Base-by-base conservation (phyloP, 139 green algal species). In the Astrephomene gubernaculifera region DNA sequence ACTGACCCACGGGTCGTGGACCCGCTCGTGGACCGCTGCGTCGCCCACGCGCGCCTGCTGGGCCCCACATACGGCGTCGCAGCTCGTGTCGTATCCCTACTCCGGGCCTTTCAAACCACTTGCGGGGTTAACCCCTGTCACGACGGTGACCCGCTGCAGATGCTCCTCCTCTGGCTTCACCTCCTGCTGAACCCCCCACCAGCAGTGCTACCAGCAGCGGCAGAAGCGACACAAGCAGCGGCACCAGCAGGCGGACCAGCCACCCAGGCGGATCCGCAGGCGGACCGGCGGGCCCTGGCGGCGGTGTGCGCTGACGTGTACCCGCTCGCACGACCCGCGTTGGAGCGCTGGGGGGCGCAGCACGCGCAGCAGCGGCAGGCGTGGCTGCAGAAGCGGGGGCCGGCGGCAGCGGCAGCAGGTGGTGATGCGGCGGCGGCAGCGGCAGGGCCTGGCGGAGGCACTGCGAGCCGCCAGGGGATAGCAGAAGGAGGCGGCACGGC, bases 111-210 rank as follows among this genome's bases (percentile, higher is more conserved):
- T 38, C 54, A 71, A 0, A 1, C 31, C 54, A 14, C 49, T 4
- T 57, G 36, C 38, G 74, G 54, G 27, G 57, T 82, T 57, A 82
- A 71, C 74, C 8, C 38, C 10, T 57, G 38, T 10, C 29, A 24
- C 38, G 74, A 71, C 25, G 29, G 24, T 57, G 57, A 57, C 39
- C 54, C 74, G 54, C 74, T 82, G 24, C 38, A 22, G 36, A 25
- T 71, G 36, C 74, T 71, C 27, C 24, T 71, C 54, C 74, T 82
- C 38, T 82, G 74, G 74, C 27, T 71, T 25, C 74, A 82, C 57
- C 0, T 71, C 38, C 57, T 82, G 54, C 38, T 82, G 29, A 10
- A 71, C 53, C 54, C 7, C 2, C 2, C 39, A 39, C 25, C 5
- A n/a, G n/a, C n/a, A n/a, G n/a, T n/a, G n/a, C n/a, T n/a, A n/a